A percentile compares a stretch with the other conserved stretches of the same genome.
phyloP scores from a whole-genome alignment of 2,329 filamentous ascomycete genomes.

The Colletotrichum chlorophyti region DNA sequence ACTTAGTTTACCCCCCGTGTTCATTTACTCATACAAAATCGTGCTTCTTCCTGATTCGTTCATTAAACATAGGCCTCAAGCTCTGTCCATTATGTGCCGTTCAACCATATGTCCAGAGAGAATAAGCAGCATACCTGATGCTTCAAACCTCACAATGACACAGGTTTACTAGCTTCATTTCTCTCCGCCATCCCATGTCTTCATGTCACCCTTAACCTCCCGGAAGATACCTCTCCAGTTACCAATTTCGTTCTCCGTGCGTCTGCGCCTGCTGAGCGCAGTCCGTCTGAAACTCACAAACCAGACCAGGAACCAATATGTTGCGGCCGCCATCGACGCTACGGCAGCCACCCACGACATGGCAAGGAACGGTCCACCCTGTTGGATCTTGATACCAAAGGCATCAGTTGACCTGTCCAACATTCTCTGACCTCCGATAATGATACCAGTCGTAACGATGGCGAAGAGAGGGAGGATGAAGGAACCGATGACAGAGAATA shows the following conservation, averaged over 20 bases:
- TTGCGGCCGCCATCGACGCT: slow-evolving; percentile 4
- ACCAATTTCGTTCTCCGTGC: slow-evolving; percentile 30
- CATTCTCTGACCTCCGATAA: slow-evolving; percentile 15
- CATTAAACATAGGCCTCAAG: too few relatives aligned
- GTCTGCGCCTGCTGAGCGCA: slow-evolving; percentile 30
- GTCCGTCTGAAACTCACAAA: slow-evolving; percentile 33
- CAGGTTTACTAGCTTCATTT: not conserved
- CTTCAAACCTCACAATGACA: too few relatives aligned
- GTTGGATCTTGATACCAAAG: slow-evolving; percentile 25
- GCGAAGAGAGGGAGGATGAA: slow-evolving; percentile 26
- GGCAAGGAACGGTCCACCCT: slow-evolving; percentile 28
- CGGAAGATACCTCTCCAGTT: slow-evolving; percentile 33
- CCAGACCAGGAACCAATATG: slow-evolving; percentile 34
- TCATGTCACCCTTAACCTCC: slow-evolving; percentile 31
- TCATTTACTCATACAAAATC: too few relatives aligned
- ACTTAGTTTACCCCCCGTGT: too few relatives aligned
- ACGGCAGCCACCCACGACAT: slow-evolving; percentile 31
- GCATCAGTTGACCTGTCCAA: slow-evolving; percentile 19
- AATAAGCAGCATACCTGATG: not conserved
- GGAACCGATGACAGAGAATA: slow-evolving; percentile 22
- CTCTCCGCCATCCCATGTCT: slow-evolving; percentile 22
- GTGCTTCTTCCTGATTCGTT: too few relatives aligned
- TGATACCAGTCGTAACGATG: slow-evolving; percentile 20
- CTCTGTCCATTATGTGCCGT: not conserved
- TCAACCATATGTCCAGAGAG: not conserved